Evolutionary conservation across 176 grass and related monocot genomes (phyloP).

Genomic region (Olyra latifolia): DNA sequence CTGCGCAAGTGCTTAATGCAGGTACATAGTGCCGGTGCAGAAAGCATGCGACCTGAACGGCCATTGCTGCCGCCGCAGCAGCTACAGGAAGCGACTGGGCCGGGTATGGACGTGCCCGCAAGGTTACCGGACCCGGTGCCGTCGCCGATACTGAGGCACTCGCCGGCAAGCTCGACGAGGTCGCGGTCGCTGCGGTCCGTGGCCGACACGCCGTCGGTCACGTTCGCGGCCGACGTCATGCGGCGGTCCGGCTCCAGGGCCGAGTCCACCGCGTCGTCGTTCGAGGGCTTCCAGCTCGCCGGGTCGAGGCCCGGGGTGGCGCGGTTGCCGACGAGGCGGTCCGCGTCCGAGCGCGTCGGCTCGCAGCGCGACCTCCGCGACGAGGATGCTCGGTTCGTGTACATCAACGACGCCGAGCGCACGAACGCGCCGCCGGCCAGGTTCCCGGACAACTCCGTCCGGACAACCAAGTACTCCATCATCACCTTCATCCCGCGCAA

Average conservation of each 20-base stretch:
- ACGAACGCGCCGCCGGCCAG: conserved; percentile 36
- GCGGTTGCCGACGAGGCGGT: conserved; percentile 36
- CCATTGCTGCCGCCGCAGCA: background rate
- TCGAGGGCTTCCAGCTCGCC: conserved; percentile 43
- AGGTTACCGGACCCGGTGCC: conserved; percentile 54
- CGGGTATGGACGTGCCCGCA: conserved; percentile 19
- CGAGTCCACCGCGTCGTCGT: conserved; percentile 15
- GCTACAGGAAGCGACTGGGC: background rate
- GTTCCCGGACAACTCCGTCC: conserved; percentile 67
- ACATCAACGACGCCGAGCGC: conserved; percentile 71
- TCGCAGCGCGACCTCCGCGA: conserved; percentile 81
- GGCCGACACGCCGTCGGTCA: conserved; percentile 41
- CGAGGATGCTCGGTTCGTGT: conserved; percentile 89
- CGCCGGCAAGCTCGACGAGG: conserved; percentile 11
- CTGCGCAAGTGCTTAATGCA: background rate
- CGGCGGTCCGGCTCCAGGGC: conserved; percentile 35
- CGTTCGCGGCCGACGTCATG: conserved; percentile 38
- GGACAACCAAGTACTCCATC: conserved; percentile 73
- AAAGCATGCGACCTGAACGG: conserved; percentile 37
- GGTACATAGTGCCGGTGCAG: background rate
- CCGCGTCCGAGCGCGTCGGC: conserved; percentile 61
- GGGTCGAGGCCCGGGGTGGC: conserved; percentile 28
- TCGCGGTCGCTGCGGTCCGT: conserved; percentile 42
- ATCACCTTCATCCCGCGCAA: conserved; percentile 91
- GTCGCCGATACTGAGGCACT: conserved; percentile 53